phyloP scores from a whole-genome alignment of 2,329 filamentous ascomycete genomes.

The Calycina herbarum region DNA sequence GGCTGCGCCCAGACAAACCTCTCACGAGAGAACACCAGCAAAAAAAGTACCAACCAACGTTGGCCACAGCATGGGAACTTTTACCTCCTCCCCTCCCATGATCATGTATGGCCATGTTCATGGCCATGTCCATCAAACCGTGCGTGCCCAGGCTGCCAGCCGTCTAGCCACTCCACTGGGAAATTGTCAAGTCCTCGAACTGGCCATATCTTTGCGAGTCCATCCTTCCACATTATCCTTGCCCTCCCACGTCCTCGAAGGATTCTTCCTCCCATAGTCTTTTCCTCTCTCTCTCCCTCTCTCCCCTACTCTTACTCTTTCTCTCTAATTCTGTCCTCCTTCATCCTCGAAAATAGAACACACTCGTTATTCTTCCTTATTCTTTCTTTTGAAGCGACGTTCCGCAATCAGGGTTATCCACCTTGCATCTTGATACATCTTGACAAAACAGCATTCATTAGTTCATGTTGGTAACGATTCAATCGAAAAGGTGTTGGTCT shows the following conservation, averaged over 20 bases:
- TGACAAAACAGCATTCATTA: not conserved
- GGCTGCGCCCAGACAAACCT: conserved; percentile 8
- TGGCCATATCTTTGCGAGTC: conserved; percentile 8
- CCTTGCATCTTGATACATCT: not conserved
- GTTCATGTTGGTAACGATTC: conserved; percentile 6
- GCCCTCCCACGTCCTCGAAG: conserved; percentile 9
- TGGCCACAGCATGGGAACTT: not conserved
- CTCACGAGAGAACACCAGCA: not conserved
- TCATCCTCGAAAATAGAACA: conserved; percentile 5
- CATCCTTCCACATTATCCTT: conserved; percentile 12
- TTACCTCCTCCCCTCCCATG: not conserved
- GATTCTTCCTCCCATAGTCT: not conserved
- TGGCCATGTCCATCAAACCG: not conserved
- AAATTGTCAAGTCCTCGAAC: conserved; percentile 7
- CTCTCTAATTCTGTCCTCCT: conserved; percentile 3
- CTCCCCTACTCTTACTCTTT: not conserved
- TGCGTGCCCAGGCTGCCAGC: not conserved
- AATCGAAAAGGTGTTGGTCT: conserved; percentile 7
- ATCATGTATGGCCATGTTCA: not conserved
- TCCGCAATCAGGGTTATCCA: not conserved
- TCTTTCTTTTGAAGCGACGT: conserved; percentile 4
- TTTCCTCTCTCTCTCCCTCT: not conserved
- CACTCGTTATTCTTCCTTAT: conserved; percentile 6
- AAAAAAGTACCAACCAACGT: not conserved
- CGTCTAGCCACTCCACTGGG: conserved; percentile 8